A percentile compares a stretch with the other conserved stretches of the same genome.
Evolutionary conservation across 2,329 filamentous ascomycete genomes (phyloP).

Genomic region (Zymoseptoria pseudotritici): DNA sequence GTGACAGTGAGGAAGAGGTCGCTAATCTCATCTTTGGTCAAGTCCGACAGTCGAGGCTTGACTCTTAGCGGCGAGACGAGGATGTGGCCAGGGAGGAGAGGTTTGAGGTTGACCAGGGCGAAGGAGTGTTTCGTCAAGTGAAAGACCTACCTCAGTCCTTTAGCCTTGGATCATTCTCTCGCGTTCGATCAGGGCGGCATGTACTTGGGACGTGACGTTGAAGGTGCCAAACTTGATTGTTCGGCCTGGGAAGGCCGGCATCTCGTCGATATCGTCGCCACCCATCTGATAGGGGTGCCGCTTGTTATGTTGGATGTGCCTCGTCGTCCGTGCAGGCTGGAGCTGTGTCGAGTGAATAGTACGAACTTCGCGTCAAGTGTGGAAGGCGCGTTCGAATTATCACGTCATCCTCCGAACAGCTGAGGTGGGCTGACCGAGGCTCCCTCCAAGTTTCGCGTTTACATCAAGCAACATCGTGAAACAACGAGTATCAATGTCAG

Average conservation of each 20-base stretch:
- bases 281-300: slow-evolving; percentile 4
- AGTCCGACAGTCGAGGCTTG: slow-evolving; percentile 62
- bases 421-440: background rate
- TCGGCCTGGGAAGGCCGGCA: slow-evolving; percentile 33
- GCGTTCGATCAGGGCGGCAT: slow-evolving; percentile 3
- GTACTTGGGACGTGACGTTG: slow-evolving; percentile 39
- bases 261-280: background rate
- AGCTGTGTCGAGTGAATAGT: background rate
- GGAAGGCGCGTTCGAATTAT: background rate
- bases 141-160: slow-evolving; percentile 61
- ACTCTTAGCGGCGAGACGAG: slow-evolving; percentile 73
- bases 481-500: background rate
- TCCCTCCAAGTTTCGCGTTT: background rate
- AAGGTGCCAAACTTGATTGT: slow-evolving; percentile 38
- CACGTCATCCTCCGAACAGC: background rate
- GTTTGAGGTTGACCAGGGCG: slow-evolving; percentile 91
- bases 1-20: slow-evolving; percentile 79
- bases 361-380: background rate
- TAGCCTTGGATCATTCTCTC: slow-evolving; percentile 6
- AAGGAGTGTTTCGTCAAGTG: slow-evolving; percentile 71
- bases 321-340: background rate
- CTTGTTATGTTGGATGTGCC: background rate
- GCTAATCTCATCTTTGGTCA: slow-evolving; percentile 62
- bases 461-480: background rate
- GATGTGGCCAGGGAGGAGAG: slow-evolving; percentile 85